These are phyloP conservation scores for Fraxinus velutina DNA, from an alignment of 305 asterid genomes.

Conservation along the genomic window DNA sequence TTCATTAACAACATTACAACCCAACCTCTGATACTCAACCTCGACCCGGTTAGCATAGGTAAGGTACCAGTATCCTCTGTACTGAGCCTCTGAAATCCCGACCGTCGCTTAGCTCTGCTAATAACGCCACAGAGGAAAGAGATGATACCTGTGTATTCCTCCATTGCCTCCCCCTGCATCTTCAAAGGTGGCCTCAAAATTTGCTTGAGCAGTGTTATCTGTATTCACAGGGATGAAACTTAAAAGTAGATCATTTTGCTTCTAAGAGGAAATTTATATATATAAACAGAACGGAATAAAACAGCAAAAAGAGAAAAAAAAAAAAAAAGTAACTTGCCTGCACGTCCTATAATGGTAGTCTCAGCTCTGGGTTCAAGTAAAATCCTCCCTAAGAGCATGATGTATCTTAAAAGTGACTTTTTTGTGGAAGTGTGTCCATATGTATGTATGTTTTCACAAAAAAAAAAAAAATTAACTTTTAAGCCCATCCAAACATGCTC, in stretches of 20 bases:
- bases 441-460: neutral
- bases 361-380: neutral
- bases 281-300: neutral
- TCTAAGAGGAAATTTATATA: neutral
- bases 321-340: neutral
- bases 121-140: constrained; percentile 16
- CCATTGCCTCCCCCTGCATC: constrained; percentile 9
- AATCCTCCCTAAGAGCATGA: neutral
- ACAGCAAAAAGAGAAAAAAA: neutral
- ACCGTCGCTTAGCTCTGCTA: constrained; percentile 6
- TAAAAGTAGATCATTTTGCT: neutral
- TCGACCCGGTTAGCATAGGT: neutral
- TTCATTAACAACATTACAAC: neutral
- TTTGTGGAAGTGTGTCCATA: neutral
- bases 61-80: neutral
- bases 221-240: neutral
- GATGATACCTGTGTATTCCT: constrained; percentile 20
- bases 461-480: neutral
- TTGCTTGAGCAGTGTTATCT: constrained; percentile 5
- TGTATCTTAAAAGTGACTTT: neutral
- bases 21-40: neutral
- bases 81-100: constrained; percentile 14
- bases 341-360: neutral
- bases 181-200: neutral
- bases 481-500: neutral